Evolutionary conservation across 257 asterid species (phyloP).

Genomic region (Solanum virginianum): DNA sequence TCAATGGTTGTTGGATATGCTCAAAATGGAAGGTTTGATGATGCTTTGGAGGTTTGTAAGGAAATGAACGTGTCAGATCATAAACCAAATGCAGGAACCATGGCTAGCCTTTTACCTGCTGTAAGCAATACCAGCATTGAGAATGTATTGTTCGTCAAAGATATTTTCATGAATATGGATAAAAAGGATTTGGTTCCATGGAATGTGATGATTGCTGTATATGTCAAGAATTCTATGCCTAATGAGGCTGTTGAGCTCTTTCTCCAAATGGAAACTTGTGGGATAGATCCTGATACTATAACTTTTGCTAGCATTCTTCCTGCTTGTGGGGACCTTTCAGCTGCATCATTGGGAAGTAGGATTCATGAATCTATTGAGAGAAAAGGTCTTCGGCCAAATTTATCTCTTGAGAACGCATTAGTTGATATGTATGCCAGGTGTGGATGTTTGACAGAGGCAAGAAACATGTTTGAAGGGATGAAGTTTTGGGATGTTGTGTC

Average conservation of each 20-base stretch:
- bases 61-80: constrained; percentile 50
- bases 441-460: constrained; percentile 68
- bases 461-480: constrained; percentile 68
- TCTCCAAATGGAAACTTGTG: constrained; percentile 41
- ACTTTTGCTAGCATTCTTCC: constrained; percentile 81
- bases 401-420: constrained; percentile 70
- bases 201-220: constrained; percentile 82
- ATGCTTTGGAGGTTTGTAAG: constrained; percentile 57
- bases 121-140: constrained; percentile 49
- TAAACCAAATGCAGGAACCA: constrained; percentile 63
- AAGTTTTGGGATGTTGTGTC: constrained; percentile 56
- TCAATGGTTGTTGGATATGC: constrained; percentile 72
- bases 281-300: constrained; percentile 47
- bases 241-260: constrained; percentile 54
- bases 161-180: constrained; percentile 46
- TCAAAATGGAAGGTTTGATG: constrained; percentile 53
- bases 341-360: constrained; percentile 44
- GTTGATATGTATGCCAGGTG: constrained; percentile 94
- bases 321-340: constrained; percentile 85
- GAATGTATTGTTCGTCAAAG: constrained; percentile 48
- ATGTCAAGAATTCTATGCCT: constrained; percentile 58
- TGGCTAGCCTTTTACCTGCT: constrained; percentile 91
- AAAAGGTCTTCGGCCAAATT: constrained; percentile 44
- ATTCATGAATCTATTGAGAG: constrained; percentile 40
- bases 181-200: constrained; percentile 51